phyloP scores from a whole-genome alignment of 306 rosid genomes.

The Quercus berberidifolia region DNA sequence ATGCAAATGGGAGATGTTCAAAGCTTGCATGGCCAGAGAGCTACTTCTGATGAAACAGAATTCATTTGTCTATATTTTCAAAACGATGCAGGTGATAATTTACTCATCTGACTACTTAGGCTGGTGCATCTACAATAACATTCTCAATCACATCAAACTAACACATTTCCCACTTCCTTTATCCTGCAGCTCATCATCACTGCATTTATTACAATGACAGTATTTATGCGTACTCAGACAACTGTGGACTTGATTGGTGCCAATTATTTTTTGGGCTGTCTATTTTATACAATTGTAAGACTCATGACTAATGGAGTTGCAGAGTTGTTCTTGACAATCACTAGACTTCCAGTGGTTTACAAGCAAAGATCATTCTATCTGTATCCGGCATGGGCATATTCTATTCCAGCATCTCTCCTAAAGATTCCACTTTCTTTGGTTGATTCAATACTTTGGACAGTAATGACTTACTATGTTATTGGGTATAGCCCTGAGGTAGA shows the following conservation, averaged over 20 bases:
- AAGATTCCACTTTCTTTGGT: conserved; percentile 55
- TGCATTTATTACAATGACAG: conserved; percentile 71
- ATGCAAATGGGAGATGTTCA: conserved; percentile 56
- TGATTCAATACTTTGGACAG: conserved; percentile 52
- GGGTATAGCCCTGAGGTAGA: conserved; percentile 55
- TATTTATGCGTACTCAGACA: conserved; percentile 55
- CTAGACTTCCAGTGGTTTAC: conserved; percentile 56
- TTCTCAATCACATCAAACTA: neutral
- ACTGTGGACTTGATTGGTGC: conserved; percentile 42
- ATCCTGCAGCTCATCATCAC: conserved; percentile 54
- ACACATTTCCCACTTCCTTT: conserved; percentile 8
- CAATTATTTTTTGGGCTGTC: conserved; percentile 59
- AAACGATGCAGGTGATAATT: conserved; percentile 55
- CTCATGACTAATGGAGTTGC: conserved; percentile 77
- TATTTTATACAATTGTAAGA: conserved; percentile 60
- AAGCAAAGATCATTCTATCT: conserved; percentile 43
- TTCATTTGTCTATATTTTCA: conserved; percentile 59
- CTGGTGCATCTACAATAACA: neutral
- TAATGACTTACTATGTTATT: conserved; percentile 54
- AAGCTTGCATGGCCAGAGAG: conserved; percentile 68
- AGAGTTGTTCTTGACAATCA: conserved; percentile 61
- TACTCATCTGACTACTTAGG: conserved; percentile 1
- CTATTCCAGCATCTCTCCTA: conserved; percentile 45
- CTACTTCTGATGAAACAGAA: conserved; percentile 71
- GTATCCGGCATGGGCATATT: conserved; percentile 60